Base-by-base conservation (phyloP, 2,329 filamentous ascomycete species). In the Leptographium wingfieldii region DNA sequence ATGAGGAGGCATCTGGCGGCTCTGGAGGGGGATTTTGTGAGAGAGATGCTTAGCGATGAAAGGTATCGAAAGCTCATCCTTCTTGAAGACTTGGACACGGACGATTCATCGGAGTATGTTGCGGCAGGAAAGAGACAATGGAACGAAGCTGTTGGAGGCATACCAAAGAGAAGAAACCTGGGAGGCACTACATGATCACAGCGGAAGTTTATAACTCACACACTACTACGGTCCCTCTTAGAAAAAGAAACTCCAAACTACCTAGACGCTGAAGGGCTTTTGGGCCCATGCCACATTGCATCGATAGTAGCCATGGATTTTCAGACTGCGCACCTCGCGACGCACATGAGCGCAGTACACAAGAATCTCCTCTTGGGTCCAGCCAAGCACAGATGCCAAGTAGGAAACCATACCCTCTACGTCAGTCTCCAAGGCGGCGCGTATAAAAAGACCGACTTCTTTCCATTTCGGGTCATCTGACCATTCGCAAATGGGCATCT, bases 401-500 rank as follows among this genome's bases (percentile, higher is more conserved):
- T 60, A 61, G 14, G 61, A 33, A 11, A 64, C 57, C 14, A 51
- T 56, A 11, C 65, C 63, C 53, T 66, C 63, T 3, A 51, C 52
- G 51, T 65, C 63, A 54, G 57, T 55, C 22, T 60, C 60, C 22
- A 61, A 46, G 1, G 52, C 61, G 5, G 59, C 43, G 54, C 59
- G 35, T 5, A 46, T 40, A 29, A 65, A 66, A 48, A 53, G 43
- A 10, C 71, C 70, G 33, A 65, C 62, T 61, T 67, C 64, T 63
- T 64, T 67, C 40, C 64, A 46, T 27, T 67, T 63, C 12, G 63
- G 64, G 49, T 73, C 69, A 10, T 68, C 67, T 3, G 70, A 68
- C 73, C 73, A 74, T 1, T 63, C 57, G 0, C 70, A 71, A 5
- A 69, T 61, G 0, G 69, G 68, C 19, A 69, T 57, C 56, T 57